Evolutionary conservation across 2,329 filamentous ascomycete genomes (phyloP), one percentile per base, ranked within the genome.

Genomic region (Hymenoscyphus occultus): DNA sequence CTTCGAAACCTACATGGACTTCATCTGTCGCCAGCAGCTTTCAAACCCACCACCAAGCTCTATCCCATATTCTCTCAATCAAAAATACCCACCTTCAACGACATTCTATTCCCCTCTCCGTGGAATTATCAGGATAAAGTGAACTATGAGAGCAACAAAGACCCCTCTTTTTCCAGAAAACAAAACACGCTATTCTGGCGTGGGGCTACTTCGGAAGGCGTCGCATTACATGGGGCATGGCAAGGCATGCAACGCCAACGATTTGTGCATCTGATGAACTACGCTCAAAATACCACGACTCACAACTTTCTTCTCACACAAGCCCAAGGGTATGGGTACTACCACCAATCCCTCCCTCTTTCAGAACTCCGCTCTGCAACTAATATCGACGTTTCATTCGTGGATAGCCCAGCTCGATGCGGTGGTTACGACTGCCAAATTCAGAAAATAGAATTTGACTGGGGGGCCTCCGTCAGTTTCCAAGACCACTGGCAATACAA

Each of bases 241-340:
- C 80, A 80, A 19, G 80, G 80, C 0, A 87, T 87, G 68, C 80
- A 87, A 40, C 80, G 86, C 5, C 86, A 87, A 63, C 81, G 86
- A 10, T 84, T 89, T 67, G 79, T 88, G 7, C 76, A 81, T 56
- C 80, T 85, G 77, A 74, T 83, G 31, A 84, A 84, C 9, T 63
- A 64, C 62, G 77, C 78, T 1, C 81, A 80, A 0, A 73, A 74
- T n/a, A 77, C 83, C 2, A 66, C 69, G 2, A 65, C 71, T 2
- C 64, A 68, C 31, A 62, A 69, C 2, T 70, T 73, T 12, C 62
- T 74, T 22, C 63, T 65, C 13, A 56, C 22, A 73, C 65, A 57
- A 64, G 67, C 58, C 74, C 75, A 6, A 75, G 74, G 22, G 79
- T 78, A 56, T n/a, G 56, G 56, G 35, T 79, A 80, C 66, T 80